phyloP scores from a whole-genome alignment of 148 eudicot species.

The Camellia japonica region DNA sequence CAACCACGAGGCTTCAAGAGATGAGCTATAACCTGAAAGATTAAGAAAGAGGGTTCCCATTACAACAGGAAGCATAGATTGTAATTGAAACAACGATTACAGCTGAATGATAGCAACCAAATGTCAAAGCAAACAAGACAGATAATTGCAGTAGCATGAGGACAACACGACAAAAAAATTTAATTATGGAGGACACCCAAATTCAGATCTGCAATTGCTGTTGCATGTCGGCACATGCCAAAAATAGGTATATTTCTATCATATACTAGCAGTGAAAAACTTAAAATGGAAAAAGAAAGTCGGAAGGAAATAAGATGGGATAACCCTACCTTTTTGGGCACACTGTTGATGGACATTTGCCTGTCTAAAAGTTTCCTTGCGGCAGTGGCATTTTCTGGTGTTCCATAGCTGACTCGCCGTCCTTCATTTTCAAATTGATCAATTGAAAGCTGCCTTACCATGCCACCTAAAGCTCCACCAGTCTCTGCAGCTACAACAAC shows the following conservation, averaged over 20 bases:
- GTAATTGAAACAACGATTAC: background rate
- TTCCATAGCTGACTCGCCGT: constrained; percentile 93
- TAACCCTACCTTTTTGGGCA: constrained; percentile 83
- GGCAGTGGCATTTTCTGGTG: constrained; percentile 95
- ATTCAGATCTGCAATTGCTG: background rate
- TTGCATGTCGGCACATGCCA: background rate
- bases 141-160: too few relatives aligned
- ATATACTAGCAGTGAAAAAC: background rate
- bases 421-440: constrained; percentile 99
- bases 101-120: background rate
- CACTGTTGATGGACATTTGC: constrained; percentile 91
- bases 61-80: background rate
- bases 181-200: background rate
- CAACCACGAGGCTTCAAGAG: constrained; percentile 97
- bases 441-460: constrained; percentile 96
- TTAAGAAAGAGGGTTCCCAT: constrained; percentile 1
- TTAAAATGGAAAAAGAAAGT: background rate
- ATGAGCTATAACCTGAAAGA: constrained; percentile 74
- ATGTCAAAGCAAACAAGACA: background rate
- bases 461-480: constrained; percentile 97
- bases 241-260: background rate
- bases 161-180: background rate
- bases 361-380: constrained; percentile 93
- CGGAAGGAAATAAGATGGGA: background rate
- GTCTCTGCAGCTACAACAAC: constrained; percentile 98